These are phyloP conservation scores for Colletotrichum sp. DNA, from an alignment of 2,329 filamentous ascomycete genomes.

Conservation along the genomic window DNA sequence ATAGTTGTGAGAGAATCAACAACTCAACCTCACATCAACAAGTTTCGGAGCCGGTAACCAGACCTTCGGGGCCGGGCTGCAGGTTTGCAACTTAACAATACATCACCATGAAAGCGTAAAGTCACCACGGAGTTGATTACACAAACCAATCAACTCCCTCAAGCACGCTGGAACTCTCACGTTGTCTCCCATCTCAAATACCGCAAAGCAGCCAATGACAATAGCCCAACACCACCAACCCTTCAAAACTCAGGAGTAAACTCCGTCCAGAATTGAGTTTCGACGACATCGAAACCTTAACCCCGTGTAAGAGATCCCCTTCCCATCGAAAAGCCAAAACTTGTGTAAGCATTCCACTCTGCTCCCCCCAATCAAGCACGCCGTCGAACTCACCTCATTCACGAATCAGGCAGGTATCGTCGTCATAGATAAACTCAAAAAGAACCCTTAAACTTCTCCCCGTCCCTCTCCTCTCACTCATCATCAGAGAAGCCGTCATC, in stretches of 20 bases:
- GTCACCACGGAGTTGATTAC: neutral
- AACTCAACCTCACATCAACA: neutral
- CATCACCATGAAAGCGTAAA: neutral
- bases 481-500: neutral
- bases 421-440: neutral
- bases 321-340: neutral
- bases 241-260: neutral
- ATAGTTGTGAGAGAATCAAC: rapidly evolving
- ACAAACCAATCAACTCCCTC: neutral
- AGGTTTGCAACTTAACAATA: neutral
- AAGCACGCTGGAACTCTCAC: neutral
- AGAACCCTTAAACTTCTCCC: neutral
- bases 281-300: neutral
- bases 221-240: neutral
- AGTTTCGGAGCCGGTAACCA: neutral
- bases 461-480: neutral
- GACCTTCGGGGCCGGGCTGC: neutral
- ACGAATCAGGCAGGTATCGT: neutral
- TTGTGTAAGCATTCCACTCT: neutral
- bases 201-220: neutral
- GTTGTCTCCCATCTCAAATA: neutral
- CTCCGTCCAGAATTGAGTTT: neutral
- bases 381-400: neutral
- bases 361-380: neutral
- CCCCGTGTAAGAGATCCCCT: neutral